Evolutionary conservation across 202 grass and related monocot species (phyloP).

Genomic region (Eragrostis tef): DNA sequence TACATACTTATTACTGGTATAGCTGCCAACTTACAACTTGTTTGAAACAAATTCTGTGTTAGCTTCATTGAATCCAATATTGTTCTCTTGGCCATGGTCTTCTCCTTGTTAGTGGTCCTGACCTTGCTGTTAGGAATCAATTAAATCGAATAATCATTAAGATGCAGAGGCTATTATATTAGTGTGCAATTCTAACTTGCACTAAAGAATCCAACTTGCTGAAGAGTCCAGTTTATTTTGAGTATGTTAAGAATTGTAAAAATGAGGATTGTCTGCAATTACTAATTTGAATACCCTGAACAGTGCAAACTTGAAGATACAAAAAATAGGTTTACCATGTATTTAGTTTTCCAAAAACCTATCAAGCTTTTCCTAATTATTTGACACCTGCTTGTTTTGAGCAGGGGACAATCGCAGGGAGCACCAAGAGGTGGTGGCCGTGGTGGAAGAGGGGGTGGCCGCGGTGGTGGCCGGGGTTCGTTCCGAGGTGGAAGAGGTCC

Average conservation of each 20-base stretch:
- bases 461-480: conserved; percentile 60
- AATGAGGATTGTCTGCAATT: neutral
- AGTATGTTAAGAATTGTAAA: neutral
- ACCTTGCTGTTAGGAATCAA: neutral
- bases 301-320: conserved; percentile 23
- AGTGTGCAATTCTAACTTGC: neutral
- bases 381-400: conserved; percentile 6
- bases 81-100: neutral
- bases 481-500: conserved; percentile 87
- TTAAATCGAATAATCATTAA: neutral
- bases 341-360: neutral
- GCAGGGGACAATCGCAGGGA: conserved; percentile 64
- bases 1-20: neutral
- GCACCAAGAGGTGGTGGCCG: conserved; percentile 73
- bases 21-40: neutral
- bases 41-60: neutral
- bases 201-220: neutral
- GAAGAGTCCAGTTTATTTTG: neutral
- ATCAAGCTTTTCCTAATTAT: neutral
- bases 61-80: neutral
- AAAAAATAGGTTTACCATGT: neutral
- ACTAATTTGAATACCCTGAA: neutral
- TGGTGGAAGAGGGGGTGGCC: conserved; percentile 52
- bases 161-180: neutral
- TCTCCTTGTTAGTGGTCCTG: neutral